Base-by-base conservation (phyloP, 192 early-diverging fungal genomes). In the Mortierella alpina region DNA sequence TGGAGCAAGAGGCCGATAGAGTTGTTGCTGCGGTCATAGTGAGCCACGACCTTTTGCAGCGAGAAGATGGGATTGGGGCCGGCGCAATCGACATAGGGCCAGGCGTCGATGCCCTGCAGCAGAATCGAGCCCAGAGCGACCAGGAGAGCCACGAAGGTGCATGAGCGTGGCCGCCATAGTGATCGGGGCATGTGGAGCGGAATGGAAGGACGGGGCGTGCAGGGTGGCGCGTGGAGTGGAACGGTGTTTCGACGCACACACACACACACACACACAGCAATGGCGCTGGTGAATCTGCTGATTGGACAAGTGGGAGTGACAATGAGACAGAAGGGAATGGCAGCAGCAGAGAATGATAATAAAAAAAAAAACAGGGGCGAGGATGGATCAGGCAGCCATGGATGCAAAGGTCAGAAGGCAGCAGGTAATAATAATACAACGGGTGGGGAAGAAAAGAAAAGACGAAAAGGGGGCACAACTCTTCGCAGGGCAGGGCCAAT, bases 61-160 rank as follows among this genome's bases (percentile, higher is more conserved):
- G 74, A 60, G 51, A 76, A 68, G 44, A 76, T 76, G 12, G 74
- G 67, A 10, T 76, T 69, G 10, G 66, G 8, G 8, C 66, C 59
- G n/a, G 74, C 68, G 55, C 74, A 76, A 23, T 76, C 74, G 31
- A 69, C 74, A 69, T 76, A 76, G 31, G 74, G 74, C 74, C 74
- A 76, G 22, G 74, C 74, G 7, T 59, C 61, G 8, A 58, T 61
- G 20, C 11, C 20, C n/a, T 46, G 22, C 9, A 50, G 41, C 18
- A 18, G 18, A 2, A 64, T 7, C 12, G 50, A 14, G 40, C n/a
- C 59, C 61, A 65, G 15, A 55, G 54, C 20, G 22, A 18, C 15
- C 5, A 12, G 54, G n/a, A 56, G 20, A 13, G 54, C 17, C 54
- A 56, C 15, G 54, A 56, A 56, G 22, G 54, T 20, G 54, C 15